phyloP scores from a whole-genome alignment of 2,329 filamentous ascomycete genomes.

The Colletotrichum lindemuthianum region DNA sequence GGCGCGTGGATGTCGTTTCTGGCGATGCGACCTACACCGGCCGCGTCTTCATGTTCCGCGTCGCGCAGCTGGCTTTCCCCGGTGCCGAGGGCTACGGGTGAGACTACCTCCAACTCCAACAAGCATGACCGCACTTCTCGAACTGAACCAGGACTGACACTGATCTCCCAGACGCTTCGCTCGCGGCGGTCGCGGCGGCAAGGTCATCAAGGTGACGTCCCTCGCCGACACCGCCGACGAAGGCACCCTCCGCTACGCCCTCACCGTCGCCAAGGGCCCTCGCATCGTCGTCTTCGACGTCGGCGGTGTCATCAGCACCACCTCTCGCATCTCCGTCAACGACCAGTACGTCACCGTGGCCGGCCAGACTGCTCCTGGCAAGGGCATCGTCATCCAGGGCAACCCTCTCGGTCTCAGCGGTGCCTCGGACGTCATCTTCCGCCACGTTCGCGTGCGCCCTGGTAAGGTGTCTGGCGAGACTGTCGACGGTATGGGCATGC shows the following conservation, averaged over 20 bases:
- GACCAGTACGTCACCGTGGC: constrained; percentile 56
- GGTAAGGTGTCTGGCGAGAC: constrained; percentile 44
- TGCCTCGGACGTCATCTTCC: constrained; percentile 42
- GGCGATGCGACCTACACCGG: constrained; percentile 38
- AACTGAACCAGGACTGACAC: not conserved
- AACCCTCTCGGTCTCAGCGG: constrained; percentile 45
- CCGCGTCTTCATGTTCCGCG: constrained; percentile 43
- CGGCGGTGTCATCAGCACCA: constrained; percentile 58
- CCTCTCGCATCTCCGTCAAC: constrained; percentile 54
- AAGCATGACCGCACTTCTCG: rapidly evolving
- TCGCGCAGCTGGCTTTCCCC: constrained; percentile 48
- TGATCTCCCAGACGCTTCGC: constrained; percentile 40
- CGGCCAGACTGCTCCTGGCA: constrained; percentile 60
- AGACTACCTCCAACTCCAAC: not conserved
- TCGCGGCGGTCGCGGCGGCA: constrained; percentile 48
- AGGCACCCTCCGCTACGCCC: constrained; percentile 48
- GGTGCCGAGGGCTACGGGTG: constrained; percentile 50
- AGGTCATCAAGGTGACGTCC: constrained; percentile 49
- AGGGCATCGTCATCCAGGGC: constrained; percentile 47
- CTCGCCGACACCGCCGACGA: constrained; percentile 44
- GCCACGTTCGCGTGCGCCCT: constrained; percentile 42
- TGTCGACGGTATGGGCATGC: constrained; percentile 48
- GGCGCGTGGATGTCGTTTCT: constrained; percentile 44
- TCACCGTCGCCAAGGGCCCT: constrained; percentile 51
- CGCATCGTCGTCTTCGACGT: constrained; percentile 59